Percentiles rank a stretch among this genome's conserved stretches.
phyloP scores from a whole-genome alignment of 1,284 basidiomycete genomes.

The Naganishia albida region DNA sequence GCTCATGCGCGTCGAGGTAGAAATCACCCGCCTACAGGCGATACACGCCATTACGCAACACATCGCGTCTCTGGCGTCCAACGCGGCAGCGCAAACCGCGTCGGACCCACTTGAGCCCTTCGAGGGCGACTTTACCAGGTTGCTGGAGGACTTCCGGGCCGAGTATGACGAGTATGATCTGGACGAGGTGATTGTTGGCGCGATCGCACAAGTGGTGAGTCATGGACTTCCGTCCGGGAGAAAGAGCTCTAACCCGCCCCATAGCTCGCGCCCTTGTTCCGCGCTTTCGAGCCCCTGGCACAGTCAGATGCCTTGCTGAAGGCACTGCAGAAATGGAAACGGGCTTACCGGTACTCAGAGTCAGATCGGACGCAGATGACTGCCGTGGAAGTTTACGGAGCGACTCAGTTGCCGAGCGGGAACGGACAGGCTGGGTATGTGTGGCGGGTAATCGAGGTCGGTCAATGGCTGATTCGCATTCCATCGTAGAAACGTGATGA shows the following conservation, averaged over 20 bases:
- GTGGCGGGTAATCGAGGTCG: background rate
- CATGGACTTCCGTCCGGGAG: too few relatives aligned
- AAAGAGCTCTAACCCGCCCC: background rate
- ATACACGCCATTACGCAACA: conserved; percentile 71
- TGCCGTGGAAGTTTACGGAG: conserved; percentile 17
- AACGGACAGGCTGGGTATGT: conserved; percentile 20
- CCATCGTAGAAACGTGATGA: conserved; percentile 63
- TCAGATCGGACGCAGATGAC: background rate
- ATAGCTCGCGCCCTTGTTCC: conserved; percentile 40
- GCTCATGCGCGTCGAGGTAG: conserved; percentile 52
- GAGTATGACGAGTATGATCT: conserved; percentile 79
- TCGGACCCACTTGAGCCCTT: conserved; percentile 72
- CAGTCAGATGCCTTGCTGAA: conserved; percentile 42
- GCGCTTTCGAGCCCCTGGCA: conserved; percentile 48
- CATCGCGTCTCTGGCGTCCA: conserved; percentile 66
- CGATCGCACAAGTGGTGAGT: conserved; percentile 73
- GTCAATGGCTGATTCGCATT: background rate
- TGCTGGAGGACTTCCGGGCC: conserved; percentile 68
- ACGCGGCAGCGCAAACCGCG: conserved; percentile 58
- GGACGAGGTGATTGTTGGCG: conserved; percentile 90
- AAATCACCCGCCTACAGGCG: conserved; percentile 72
- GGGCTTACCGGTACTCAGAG: conserved; percentile 40
- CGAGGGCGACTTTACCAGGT: conserved; percentile 67
- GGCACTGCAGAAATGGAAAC: conserved; percentile 51
- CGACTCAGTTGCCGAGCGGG: conserved; percentile 1